phyloP scores from a whole-genome alignment of 768 basidiomycete genomes.

The Hygrophoropsis aurantiaca region DNA sequence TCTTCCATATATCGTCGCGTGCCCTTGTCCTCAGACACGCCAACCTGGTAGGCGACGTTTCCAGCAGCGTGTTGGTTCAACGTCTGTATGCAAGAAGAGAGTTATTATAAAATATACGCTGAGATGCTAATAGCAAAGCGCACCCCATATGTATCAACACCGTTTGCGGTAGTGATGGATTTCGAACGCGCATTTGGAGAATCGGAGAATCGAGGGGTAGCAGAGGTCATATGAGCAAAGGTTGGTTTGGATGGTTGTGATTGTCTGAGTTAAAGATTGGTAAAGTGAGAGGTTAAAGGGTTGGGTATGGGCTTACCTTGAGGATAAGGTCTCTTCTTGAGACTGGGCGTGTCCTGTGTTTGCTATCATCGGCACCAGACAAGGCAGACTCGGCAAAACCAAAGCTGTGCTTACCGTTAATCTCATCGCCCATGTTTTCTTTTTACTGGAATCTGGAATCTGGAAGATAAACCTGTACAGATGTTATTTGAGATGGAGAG shows the following conservation, averaged over 20 bases:
- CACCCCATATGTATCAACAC: constrained; percentile 76
- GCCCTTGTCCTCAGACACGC: constrained; percentile 83
- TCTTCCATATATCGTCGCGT: constrained; percentile 96
- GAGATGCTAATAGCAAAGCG: constrained; percentile 19
- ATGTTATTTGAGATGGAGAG: no score
- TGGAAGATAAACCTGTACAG: no score
- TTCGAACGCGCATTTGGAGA: constrained; percentile 80
- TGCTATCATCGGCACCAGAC: background rate
- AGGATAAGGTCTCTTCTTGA: constrained; percentile 7
- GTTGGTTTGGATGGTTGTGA: constrained; percentile 8
- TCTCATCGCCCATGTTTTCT: no score
- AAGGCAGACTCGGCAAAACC: background rate
- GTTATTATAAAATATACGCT: no score
- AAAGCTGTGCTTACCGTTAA: constrained; percentile 9
- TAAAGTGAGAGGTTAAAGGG: no score
- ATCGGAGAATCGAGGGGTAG: constrained; percentile 42
- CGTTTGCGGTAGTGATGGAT: constrained; percentile 75
- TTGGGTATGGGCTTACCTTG: background rate
- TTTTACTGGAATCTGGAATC: no score
- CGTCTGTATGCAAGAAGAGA: constrained; percentile 15
- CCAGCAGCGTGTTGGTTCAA: constrained; percentile 65
- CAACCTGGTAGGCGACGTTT: constrained; percentile 61
- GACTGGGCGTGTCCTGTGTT: background rate
- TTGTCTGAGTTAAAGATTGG: background rate
- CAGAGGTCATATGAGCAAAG: constrained; percentile 12